These are phyloP conservation scores for Suaeda aralocaspica DNA, from an alignment of 148 eudicot genomes.

Conservation along the genomic window DNA sequence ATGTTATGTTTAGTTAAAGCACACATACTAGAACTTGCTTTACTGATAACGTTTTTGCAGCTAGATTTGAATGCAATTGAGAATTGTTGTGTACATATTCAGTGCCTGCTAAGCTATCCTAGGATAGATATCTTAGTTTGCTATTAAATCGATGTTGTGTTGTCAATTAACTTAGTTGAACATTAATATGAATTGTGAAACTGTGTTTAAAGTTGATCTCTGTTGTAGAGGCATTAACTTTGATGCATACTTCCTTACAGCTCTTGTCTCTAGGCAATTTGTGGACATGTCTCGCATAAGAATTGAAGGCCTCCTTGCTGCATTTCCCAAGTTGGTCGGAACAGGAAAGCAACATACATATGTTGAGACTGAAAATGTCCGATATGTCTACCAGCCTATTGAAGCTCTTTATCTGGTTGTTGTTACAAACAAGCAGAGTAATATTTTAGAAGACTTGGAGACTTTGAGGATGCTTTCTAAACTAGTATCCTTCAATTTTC, in stretches of 20 bases:
- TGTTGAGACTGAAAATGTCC: slow-evolving; percentile 97
- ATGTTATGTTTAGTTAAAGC: not conserved
- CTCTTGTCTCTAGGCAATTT: slow-evolving; percentile 91
- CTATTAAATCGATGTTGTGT: not conserved
- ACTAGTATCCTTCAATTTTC: slow-evolving; percentile 59
- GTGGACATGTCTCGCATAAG: slow-evolving; percentile 92
- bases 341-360: slow-evolving; percentile 97
- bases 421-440: slow-evolving; percentile 93
- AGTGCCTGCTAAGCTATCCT: not conserved
- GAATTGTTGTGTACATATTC: not conserved
- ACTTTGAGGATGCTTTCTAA: slow-evolving; percentile 94
- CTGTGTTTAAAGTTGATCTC: not conserved
- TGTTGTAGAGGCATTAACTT: not conserved
- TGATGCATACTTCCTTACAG: slow-evolving; percentile 36
- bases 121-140: not conserved
- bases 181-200: not conserved
- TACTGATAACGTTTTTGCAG: slow-evolving; percentile 1
- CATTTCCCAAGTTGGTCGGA: slow-evolving; percentile 94
- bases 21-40: not conserved
- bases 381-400: slow-evolving; percentile 96
- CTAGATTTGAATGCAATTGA: slow-evolving; percentile 3
- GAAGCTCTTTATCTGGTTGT: slow-evolving; percentile 81
- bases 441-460: slow-evolving; percentile 98
- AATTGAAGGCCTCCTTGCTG: slow-evolving; percentile 92
- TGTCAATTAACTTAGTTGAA: not conserved